Conservation (phyloP, 768 basidiomycete genomes). For the Rhizopogon rudus region DNA sequence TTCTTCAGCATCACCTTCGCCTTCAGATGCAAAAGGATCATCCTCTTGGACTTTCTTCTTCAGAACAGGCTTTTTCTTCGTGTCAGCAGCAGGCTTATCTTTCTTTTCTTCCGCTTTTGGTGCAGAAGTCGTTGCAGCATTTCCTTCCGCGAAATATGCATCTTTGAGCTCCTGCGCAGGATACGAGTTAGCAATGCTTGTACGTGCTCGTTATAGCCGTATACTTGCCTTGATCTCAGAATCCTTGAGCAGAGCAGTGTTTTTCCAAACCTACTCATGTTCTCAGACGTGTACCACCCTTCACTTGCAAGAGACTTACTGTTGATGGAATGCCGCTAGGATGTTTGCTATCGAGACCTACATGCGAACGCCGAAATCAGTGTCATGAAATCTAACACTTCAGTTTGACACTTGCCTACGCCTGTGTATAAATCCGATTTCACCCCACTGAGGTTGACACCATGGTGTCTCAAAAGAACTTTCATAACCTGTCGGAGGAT, state of each 20-base stretch:
- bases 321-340: constrained; percentile 68
- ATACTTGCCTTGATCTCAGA: constrained; percentile 55
- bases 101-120: constrained; percentile 17
- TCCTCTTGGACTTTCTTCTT: constrained; percentile 41
- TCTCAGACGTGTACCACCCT: neutral
- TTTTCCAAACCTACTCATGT: constrained; percentile 61
- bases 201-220: neutral
- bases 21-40: constrained; percentile 59
- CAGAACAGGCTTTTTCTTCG: constrained; percentile 37
- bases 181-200: neutral
- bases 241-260: constrained; percentile 50
- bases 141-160: constrained; percentile 49
- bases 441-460: constrained; percentile 59
- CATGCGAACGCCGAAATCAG: neutral
- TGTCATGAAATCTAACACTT: neutral
- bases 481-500: constrained; percentile 50
- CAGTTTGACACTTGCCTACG: constrained; percentile 37
- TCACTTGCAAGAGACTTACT: constrained; percentile 31
- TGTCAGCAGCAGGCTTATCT: constrained; percentile 11
- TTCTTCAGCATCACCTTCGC: constrained; percentile 18
- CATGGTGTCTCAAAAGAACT: constrained; percentile 60
- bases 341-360: constrained; percentile 75
- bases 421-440: constrained; percentile 68
- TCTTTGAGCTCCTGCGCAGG: constrained; percentile 53
- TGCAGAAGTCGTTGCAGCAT: constrained; percentile 15